Evolutionary conservation across 2,329 filamentous ascomycete genomes (phyloP).

Genomic region (Fusarium subglutinans): DNA sequence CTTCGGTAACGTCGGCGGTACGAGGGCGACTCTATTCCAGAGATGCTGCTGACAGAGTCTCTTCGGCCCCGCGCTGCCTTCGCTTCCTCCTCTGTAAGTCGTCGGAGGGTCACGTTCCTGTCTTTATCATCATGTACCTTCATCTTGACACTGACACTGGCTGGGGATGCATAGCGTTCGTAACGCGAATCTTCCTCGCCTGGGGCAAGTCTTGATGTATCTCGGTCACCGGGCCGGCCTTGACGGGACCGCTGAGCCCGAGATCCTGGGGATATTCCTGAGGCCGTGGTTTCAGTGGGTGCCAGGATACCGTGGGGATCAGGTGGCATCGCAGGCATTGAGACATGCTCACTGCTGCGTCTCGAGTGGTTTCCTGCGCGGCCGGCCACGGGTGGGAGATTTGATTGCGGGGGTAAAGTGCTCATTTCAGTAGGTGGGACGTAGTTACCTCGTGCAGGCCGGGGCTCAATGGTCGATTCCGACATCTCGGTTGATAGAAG

Average conservation of each 20-base stretch:
- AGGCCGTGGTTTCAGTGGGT: slow-evolving; percentile 44
- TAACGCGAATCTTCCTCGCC: slow-evolving; percentile 52
- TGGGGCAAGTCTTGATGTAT: slow-evolving; percentile 54
- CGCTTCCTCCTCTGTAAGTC: slow-evolving; percentile 69
- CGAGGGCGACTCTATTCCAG: slow-evolving; percentile 63
- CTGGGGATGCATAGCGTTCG: slow-evolving; percentile 52
- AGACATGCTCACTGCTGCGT: slow-evolving; percentile 49
- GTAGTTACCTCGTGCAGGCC: slow-evolving; percentile 42
- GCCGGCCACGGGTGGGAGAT: slow-evolving; percentile 30
- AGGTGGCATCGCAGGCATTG: slow-evolving; percentile 65
- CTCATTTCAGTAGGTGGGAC: slow-evolving; percentile 37
- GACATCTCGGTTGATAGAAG: slow-evolving; percentile 48
- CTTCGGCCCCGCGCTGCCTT: slow-evolving; percentile 55
- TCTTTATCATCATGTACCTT: slow-evolving; percentile 69
- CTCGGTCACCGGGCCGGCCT: slow-evolving; percentile 53
- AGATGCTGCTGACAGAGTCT: slow-evolving; percentile 65
- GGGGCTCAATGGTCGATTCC: slow-evolving; percentile 48
- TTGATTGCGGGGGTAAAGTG: slow-evolving; percentile 32
- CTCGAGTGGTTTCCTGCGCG: slow-evolving; percentile 52
- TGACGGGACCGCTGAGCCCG: slow-evolving; percentile 56
- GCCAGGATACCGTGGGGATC: slow-evolving; percentile 58
- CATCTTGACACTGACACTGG: slow-evolving; percentile 66
- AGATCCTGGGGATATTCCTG: slow-evolving; percentile 45
- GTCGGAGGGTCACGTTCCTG: slow-evolving; percentile 68
- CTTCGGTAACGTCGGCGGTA: slow-evolving; percentile 63